phyloP scores from a whole-genome alignment of 169 alveolate species.

The Cryptosporidium viatorum region DNA sequence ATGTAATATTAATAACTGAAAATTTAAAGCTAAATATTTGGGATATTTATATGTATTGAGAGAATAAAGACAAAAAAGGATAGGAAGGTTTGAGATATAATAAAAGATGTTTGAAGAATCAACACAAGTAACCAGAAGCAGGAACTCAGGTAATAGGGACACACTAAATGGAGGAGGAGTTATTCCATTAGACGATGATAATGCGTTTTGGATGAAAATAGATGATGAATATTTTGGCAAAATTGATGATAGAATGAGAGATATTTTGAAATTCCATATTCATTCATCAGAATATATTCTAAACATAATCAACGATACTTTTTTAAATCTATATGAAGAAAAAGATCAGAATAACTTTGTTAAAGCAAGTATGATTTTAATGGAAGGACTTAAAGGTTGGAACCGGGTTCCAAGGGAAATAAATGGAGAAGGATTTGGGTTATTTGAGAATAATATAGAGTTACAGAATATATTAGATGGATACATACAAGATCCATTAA shows the following conservation, averaged over 20 bases:
- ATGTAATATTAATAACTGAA: background rate
- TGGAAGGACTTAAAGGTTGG: constrained; percentile 52
- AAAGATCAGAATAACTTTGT: background rate
- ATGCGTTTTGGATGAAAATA: constrained; percentile 51
- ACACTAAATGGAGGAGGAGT: background rate
- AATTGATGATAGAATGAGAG: constrained; percentile 29
- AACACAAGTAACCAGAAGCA: background rate
- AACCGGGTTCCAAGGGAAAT: background rate
- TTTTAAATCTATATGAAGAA: background rate
- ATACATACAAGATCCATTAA: background rate
- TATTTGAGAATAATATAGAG: constrained; percentile 22
- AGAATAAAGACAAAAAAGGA: background rate
- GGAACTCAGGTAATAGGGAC: background rate
- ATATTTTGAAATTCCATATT: constrained; percentile 66
- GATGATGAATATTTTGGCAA: constrained; percentile 57
- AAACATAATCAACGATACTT: constrained; percentile 6
- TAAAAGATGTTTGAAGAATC: background rate
- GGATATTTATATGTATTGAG: background rate
- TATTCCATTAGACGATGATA: constrained; percentile 31
- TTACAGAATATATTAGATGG: background rate
- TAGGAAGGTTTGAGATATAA: background rate
- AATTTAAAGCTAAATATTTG: background rate
- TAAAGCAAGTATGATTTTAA: background rate
- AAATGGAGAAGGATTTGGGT: constrained; percentile 32
- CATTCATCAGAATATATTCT: constrained; percentile 47